Base-by-base conservation (phyloP, 2,329 filamentous ascomycete species). In the Exophiala sp. region DNA sequence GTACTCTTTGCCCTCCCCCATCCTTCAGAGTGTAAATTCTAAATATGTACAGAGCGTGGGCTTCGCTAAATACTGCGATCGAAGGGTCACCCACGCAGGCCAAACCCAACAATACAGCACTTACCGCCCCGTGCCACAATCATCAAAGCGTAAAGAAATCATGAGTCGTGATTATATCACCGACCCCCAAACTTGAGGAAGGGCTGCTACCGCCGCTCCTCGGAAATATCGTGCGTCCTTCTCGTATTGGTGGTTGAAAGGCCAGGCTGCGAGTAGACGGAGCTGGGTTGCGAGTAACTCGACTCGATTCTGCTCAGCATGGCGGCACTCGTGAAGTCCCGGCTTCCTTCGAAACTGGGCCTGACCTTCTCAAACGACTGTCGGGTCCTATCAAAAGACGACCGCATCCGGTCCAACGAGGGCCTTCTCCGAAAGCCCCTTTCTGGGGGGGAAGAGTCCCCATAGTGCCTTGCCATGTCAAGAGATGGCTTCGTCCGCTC, bases 301-400 rank as follows among this genome's bases (percentile, higher is more conserved):
- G 86, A 90, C 71, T 96, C 93, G 58, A 95, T 81, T 56, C 89
- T 79, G 41, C 83, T 84, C 58, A 98, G 72, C 65, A 91, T 82
- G 30, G 88, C 88, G 11, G 90, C 90, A 22, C 86, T 90, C 0
- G 91, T 95, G 64, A 96, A 95, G 62, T 97, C 93, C 62, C 82
- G 86, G 66, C 84, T 93, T 30, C 81, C 82, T 69, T 96, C 91
- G 65, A 88, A 95, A 66, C 86, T 91, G 9, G 85, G 79, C 60
- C 89, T 78, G 14, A 88, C 80, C 21, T 85, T 82, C 64, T 97
- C 93, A 80, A 95, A 91, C 0, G 88, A 95, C 56, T 82, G 81
- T 43, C 90, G 79, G 62, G 94, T 81, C 48, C 90, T 81, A 63
- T 97, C 91, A 65, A 86, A 94, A n/a, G 88, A 94, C 34, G 88